Evolutionary conservation across 2,329 filamentous ascomycete genomes (phyloP), one percentile per base, ranked within the genome.

Genomic region (Aspergillus floridensis): DNA sequence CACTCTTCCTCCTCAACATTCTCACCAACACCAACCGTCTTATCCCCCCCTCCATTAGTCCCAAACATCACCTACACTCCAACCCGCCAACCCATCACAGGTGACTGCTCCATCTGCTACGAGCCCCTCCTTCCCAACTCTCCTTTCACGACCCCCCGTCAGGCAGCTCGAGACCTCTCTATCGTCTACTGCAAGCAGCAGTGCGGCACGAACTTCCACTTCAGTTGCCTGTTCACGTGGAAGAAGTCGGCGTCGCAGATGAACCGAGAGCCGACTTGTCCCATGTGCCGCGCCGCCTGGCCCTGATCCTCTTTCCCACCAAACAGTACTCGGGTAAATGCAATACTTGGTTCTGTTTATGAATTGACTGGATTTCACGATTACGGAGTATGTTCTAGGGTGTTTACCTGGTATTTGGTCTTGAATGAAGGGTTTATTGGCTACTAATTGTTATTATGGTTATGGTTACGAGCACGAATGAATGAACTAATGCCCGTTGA

Each of bases 181-280:
- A 14, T 55, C 1, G 46, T 46, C 32, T 53, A 50, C 32, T 51
- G 21, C 11, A 53, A 53, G 26, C 41, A 16, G 6, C 24, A 46
- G 38, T 53, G 49, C 12, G 57, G 57, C 5, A 16, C 14, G 1
- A 59, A 56, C 21, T 56, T 51, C 26, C 57, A 59, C 21, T n/a
- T 24, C 12, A 29, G 5, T 3, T 59, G 57, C 26, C 52, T 59
- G 26, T n/a, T 56, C 4, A 21, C 19, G 1, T 59, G 57, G 57
- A 8, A 26, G 8, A 22, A 29, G 11, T 16, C 5, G 3, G n/a
- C 1, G 5, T 5, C 5, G 5, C 10, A 21, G 11, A 24, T 10
- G 12, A 14, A 5, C 41, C 32, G 32, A 12, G 2, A 35, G 32
- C 35, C 38, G 38, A 44, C 5, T 10, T 59, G 57, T 51, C 57